These are phyloP conservation scores for Saccharata proteae DNA, from an alignment of 2,329 filamentous ascomycete genomes.

Conservation along the genomic window DNA sequence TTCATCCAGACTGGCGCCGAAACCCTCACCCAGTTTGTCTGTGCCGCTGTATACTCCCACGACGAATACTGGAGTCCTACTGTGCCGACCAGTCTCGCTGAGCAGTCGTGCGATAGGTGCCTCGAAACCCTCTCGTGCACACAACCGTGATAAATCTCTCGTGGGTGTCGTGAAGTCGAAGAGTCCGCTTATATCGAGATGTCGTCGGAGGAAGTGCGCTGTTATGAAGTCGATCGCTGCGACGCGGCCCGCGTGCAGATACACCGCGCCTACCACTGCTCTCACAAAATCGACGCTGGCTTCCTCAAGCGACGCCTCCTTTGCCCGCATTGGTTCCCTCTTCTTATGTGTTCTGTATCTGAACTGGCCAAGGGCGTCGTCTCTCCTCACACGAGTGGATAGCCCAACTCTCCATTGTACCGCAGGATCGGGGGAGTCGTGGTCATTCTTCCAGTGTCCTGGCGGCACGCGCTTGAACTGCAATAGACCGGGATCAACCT, in stretches of 20 bases:
- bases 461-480: conserved; percentile 52
- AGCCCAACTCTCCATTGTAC: conserved; percentile 21
- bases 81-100: conserved; percentile 78
- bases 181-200: conserved; percentile 61
- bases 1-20: conserved; percentile 63
- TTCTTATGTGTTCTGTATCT: conserved; percentile 11
- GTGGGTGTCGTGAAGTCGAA: conserved; percentile 80
- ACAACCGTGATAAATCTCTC: conserved; percentile 70
- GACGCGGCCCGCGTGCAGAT: conserved; percentile 69
- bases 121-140: conserved; percentile 81
- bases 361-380: conserved; percentile 74
- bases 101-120: conserved; percentile 74
- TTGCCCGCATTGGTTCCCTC: conserved; percentile 9
- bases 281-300: conserved; percentile 62
- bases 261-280: conserved; percentile 72
- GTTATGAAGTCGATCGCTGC: conserved; percentile 73
- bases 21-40: conserved; percentile 88
- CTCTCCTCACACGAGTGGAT: conserved; percentile 65
- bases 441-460: conserved; percentile 16
- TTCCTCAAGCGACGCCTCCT: conserved; percentile 14
- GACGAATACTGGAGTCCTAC: conserved; percentile 78
- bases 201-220: conserved; percentile 70
- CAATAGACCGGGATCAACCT: conserved; percentile 83
- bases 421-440: neutral
- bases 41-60: conserved; percentile 87